Percentiles rank a stretch among this genome's conserved stretches.
Conservation (phyloP, 305 asterid genomes). For the Coffea humblotiana region DNA sequence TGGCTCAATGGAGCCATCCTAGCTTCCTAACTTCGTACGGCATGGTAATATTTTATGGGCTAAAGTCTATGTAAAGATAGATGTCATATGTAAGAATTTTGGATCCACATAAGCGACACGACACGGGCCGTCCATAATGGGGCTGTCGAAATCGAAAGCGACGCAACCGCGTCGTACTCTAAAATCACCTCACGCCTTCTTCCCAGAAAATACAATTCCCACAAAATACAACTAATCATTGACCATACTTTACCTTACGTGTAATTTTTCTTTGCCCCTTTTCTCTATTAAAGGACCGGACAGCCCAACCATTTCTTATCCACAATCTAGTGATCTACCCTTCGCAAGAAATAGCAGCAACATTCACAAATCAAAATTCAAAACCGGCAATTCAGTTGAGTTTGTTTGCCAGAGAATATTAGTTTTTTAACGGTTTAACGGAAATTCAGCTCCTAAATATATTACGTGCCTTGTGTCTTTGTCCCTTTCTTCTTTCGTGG, state of each 20-base stretch:
- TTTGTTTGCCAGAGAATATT: not conserved
- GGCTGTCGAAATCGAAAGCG: not conserved
- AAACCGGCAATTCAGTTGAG: not conserved
- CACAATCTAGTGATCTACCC: conserved; percentile 7
- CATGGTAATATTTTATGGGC: not conserved
- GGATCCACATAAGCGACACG: not conserved
- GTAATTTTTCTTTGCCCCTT: not conserved
- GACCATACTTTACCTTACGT: not conserved
- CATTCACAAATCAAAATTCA: not conserved
- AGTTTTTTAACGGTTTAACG: conserved; percentile 13
- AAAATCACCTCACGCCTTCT: conserved; percentile 7
- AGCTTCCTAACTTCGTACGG: not conserved
- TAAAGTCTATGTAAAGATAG: not conserved
- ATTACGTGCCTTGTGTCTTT: not conserved
- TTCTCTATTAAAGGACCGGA: conserved; percentile 19
- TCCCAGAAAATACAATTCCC: conserved; percentile 13
- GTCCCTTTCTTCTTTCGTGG: conserved; percentile 6
- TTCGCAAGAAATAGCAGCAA: not conserved
- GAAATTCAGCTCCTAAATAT: conserved; percentile 12
- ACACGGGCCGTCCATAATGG: not conserved
- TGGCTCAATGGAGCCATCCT: not conserved
- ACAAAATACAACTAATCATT: conserved; percentile 9
- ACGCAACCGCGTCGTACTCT: conserved; percentile 7
- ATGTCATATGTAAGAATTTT: not conserved
- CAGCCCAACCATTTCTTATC: conserved; percentile 6